Percentiles rank a stretch among this genome's conserved stretches.
These are phyloP conservation scores for Mortierella sp. DNA, from an alignment of 371 early-diverging fungal species.

Conservation along the genomic window DNA sequence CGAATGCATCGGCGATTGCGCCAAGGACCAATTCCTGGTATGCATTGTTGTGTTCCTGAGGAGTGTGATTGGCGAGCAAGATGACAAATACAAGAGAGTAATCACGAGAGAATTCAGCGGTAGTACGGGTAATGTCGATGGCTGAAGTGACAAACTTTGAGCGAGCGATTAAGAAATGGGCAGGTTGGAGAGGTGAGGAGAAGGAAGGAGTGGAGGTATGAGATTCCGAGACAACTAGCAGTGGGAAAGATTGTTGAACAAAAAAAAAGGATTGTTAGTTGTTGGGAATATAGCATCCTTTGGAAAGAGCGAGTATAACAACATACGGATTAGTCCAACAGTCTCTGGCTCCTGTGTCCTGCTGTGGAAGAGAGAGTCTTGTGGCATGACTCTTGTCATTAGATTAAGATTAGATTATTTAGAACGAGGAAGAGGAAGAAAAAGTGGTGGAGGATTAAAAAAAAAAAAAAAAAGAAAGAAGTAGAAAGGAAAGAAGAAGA, in stretches of 20 bases:
- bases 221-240: background rate
- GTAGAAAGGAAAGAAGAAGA: background rate
- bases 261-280: background rate
- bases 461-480: too few relatives aligned
- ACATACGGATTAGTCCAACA: constrained; percentile 49
- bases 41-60: constrained; percentile 3
- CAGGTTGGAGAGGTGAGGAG: constrained; percentile 11
- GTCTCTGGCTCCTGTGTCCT: constrained; percentile 40
- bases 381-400: constrained; percentile 42
- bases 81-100: constrained; percentile 51
- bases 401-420: background rate
- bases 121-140: constrained; percentile 44
- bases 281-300: background rate
- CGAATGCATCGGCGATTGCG: constrained; percentile 49
- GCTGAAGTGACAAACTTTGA: constrained; percentile 24
- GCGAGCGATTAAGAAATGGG: constrained; percentile 21
- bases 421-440: background rate
- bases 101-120: constrained; percentile 49
- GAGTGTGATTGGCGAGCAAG: constrained; percentile 1
- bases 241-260: background rate
- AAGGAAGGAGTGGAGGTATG: background rate
- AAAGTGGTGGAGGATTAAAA: background rate
- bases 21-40: constrained; percentile 39
- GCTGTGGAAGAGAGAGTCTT: constrained; percentile 1
- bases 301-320: background rate